phyloP scores from a whole-genome alignment of 371 early-diverging fungal genomes.

The Rhizopus arrhizus region DNA sequence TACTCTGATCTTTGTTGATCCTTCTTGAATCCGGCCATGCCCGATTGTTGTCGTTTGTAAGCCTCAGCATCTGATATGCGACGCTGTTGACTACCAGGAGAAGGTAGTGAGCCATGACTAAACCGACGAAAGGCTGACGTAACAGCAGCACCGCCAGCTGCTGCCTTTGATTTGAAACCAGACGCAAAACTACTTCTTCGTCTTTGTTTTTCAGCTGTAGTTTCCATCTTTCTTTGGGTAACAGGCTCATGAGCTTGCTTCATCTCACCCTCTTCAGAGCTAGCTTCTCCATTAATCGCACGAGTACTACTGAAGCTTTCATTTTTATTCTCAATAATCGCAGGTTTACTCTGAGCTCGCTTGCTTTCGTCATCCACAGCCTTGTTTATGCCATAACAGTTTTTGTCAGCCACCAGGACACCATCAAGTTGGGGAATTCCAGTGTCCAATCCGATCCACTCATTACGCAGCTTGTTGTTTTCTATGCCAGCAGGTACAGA shows the following conservation, averaged over 20 bases:
- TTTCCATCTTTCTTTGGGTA: neutral
- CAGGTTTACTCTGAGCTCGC: neutral
- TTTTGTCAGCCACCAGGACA: neutral
- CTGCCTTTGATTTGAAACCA: neutral
- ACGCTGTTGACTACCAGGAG: neutral
- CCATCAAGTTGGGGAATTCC: neutral
- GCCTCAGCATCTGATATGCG: conserved; percentile 19
- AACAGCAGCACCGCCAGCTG: neutral
- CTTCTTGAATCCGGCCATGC: neutral
- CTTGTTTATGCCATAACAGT: neutral
- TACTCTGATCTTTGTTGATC: neutral
- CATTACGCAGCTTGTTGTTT: too few relatives aligned
- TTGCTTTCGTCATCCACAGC: too few relatives aligned
- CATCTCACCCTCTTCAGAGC: conserved; percentile 17
- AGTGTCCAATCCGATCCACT: too few relatives aligned
- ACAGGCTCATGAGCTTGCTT: conserved; percentile 5
- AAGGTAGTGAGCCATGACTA: neutral
- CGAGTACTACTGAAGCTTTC: conserved; percentile 27
- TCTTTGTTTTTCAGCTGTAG: neutral
- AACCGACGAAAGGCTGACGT: conserved; percentile 15
- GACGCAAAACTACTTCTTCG: neutral
- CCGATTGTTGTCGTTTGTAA: conserved; percentile 7
- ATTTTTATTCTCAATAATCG: neutral
- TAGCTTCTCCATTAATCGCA: conserved; percentile 14
- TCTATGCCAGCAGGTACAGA: too few relatives aligned